A percentile compares a stretch with the other conserved stretches of the same genome.
phyloP scores from a whole-genome alignment of 768 basidiomycete species.

The Lentinula detonsa region DNA sequence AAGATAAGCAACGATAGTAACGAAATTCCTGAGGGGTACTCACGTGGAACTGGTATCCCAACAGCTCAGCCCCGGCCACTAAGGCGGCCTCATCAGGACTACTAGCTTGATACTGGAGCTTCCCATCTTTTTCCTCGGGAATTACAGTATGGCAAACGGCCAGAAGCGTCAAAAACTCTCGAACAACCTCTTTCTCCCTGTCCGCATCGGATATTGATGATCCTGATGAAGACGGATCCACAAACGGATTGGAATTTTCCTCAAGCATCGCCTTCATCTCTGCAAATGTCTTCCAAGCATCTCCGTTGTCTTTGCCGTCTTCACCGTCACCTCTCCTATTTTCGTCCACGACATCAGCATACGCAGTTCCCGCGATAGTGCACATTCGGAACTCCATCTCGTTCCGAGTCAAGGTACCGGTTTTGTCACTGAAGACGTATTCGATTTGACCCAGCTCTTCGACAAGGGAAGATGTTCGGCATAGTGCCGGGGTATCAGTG shows the following conservation, averaged over 20 bases:
- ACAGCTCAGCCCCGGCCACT: constrained; percentile 85
- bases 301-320: constrained; percentile 35
- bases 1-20: background rate
- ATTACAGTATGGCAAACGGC: constrained; percentile 99
- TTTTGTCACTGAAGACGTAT: constrained; percentile 94
- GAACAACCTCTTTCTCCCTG: constrained; percentile 47
- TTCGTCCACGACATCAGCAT: constrained; percentile 90
- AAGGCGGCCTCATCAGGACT: constrained; percentile 98
- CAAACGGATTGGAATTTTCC: constrained; percentile 53
- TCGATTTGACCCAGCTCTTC: constrained; percentile 99
- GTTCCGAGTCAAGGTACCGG: constrained; percentile 92
- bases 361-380: constrained; percentile 82
- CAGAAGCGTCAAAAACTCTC: constrained; percentile 75
- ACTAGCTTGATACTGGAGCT: constrained; percentile 90
- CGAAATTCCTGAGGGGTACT: constrained; percentile 22
- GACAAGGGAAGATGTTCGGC: constrained; percentile 95
- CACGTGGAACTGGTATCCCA: constrained; percentile 94
- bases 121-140: constrained; percentile 85
- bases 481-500: constrained; percentile 95
- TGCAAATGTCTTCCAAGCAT: constrained; percentile 75
- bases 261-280: constrained; percentile 58
- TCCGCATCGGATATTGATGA: constrained; percentile 22
- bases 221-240: constrained; percentile 32
- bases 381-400: constrained; percentile 97
- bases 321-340: constrained; percentile 61